phyloP scores from a whole-genome alignment of 495 filamentous ascomycete genomes.

The Penicillium ochrochloron region DNA sequence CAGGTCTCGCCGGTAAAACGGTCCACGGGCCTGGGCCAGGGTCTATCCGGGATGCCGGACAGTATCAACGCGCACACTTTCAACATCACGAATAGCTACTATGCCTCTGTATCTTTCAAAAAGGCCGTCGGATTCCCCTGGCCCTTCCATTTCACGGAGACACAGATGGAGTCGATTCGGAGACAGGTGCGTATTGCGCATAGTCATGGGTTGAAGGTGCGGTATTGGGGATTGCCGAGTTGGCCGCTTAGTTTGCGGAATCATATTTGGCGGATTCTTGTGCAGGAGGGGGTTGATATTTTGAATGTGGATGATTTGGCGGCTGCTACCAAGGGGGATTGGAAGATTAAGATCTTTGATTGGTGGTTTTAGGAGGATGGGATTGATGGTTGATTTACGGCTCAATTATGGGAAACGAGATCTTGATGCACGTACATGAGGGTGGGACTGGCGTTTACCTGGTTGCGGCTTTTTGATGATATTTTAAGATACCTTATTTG shows the following conservation, averaged over 20 bases:
- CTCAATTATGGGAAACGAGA: not conserved
- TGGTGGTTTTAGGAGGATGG: conserved; percentile 44
- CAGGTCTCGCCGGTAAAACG: not conserved
- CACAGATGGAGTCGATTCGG: conserved; percentile 64
- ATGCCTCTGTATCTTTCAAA: conserved; percentile 52
- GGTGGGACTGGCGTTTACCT: conserved; percentile 2
- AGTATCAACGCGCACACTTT: conserved; percentile 46
- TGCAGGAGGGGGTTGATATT: conserved; percentile 72
- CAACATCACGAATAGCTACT: conserved; percentile 52
- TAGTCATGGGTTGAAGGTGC: conserved; percentile 66
- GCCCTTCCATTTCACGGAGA: conserved; percentile 45
- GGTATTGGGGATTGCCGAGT: conserved; percentile 79
- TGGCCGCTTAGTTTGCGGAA: conserved; percentile 80
- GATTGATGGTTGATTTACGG: not conserved
- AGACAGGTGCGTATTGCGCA: conserved; percentile 72
- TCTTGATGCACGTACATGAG: conserved; percentile 5
- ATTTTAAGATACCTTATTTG: conserved; percentile 14
- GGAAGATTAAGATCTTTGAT: conserved; percentile 45
- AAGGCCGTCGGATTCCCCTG: conserved; percentile 46
- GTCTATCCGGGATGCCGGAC: conserved; percentile 42
- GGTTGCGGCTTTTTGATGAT: conserved; percentile 12
- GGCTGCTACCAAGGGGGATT: conserved; percentile 52
- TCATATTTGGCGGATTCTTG: conserved; percentile 73
- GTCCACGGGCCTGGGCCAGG: conserved; percentile 34
- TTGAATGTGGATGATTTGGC: conserved; percentile 81